A percentile compares a stretch with the other conserved stretches of the same genome.
Conservation (phyloP, 208 protist species). For the Ichthyophonus hoferi region DNA sequence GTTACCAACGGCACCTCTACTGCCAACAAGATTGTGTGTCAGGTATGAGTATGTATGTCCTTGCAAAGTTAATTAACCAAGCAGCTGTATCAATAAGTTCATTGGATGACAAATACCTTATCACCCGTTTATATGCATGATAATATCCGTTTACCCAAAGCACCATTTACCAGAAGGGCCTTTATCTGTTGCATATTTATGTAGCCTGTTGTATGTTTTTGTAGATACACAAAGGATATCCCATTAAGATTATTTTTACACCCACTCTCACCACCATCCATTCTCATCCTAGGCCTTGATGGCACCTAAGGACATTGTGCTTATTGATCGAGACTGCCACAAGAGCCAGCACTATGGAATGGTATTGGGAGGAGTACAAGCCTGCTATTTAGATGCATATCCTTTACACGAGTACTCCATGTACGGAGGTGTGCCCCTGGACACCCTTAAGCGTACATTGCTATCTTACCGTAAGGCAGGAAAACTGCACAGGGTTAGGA, state of each 20-base stretch:
- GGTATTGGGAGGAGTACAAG: conserved; percentile 27
- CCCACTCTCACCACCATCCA: too few species aligned
- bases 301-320: conserved; percentile 37
- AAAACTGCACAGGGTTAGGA: conserved; percentile 30
- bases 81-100: too few species aligned
- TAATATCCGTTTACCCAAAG: too few species aligned
- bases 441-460: conserved; percentile 26
- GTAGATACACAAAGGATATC: too few species aligned
- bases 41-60: too few species aligned
- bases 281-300: conserved; percentile 43
- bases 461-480: conserved; percentile 28
- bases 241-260: too few species aligned
- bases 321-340: conserved; percentile 49
- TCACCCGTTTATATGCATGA: too few species aligned
- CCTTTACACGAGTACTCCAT: conserved; percentile 38
- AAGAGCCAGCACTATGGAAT: conserved; percentile 48
- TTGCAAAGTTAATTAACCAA: too few species aligned
- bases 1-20: conserved; percentile 49
- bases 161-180: too few species aligned
- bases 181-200: too few species aligned
- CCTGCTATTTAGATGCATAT: conserved; percentile 40
- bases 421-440: conserved; percentile 39
- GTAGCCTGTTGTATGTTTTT: too few species aligned
- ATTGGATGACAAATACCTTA: too few species aligned
- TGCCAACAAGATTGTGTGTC: conserved; percentile 44